phyloP scores from a whole-genome alignment of 2,329 filamentous ascomycete species.

The Claviceps arundinis region DNA sequence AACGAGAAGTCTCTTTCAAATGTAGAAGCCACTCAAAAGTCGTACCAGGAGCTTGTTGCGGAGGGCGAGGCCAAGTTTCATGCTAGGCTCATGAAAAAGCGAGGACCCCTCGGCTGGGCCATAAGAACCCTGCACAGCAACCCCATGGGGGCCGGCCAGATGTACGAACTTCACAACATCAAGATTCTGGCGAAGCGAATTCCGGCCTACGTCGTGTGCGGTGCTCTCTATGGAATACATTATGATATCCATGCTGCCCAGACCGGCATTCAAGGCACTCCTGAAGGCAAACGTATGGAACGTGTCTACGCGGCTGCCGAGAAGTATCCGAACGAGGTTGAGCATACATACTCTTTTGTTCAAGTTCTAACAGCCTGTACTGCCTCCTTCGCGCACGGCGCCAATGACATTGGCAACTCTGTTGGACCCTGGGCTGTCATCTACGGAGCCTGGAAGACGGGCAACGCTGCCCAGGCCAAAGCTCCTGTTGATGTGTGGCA shows the following conservation, averaged over 20 bases:
- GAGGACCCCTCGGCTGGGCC: slow-evolving; percentile 64
- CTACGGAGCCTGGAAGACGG: slow-evolving; percentile 52
- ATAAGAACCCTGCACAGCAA: slow-evolving; percentile 66
- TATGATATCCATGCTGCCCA: slow-evolving; percentile 58
- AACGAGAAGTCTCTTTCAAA: slow-evolving; percentile 12
- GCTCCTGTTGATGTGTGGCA: slow-evolving; percentile 62
- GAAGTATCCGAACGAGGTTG: slow-evolving; percentile 58
- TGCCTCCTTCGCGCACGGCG: slow-evolving; percentile 62
- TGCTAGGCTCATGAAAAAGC: slow-evolving; percentile 46
- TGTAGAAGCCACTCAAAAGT: slow-evolving; percentile 34
- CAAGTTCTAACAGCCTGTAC: slow-evolving; percentile 57
- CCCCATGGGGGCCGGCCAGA: slow-evolving; percentile 55
- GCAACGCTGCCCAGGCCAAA: slow-evolving; percentile 46
- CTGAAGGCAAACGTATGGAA: slow-evolving; percentile 16
- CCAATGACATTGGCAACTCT: slow-evolving; percentile 64
- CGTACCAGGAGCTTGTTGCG: slow-evolving; percentile 48
- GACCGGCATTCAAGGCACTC: slow-evolving; percentile 10
- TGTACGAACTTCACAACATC: slow-evolving; percentile 65
- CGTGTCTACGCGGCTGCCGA: slow-evolving; percentile 49
- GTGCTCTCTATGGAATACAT: slow-evolving; percentile 57
- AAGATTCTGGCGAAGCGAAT: slow-evolving; percentile 49
- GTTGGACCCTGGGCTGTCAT: slow-evolving; percentile 59
- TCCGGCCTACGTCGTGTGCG: slow-evolving; percentile 52
- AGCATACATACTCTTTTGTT: slow-evolving; percentile 55
- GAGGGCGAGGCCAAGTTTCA: slow-evolving; percentile 47